Percentiles rank a stretch among this genome's conserved stretches.
These are phyloP conservation scores for Neofusicoccum kwambonambiense DNA, from an alignment of 2,329 filamentous ascomycete species.

Conservation along the genomic window DNA sequence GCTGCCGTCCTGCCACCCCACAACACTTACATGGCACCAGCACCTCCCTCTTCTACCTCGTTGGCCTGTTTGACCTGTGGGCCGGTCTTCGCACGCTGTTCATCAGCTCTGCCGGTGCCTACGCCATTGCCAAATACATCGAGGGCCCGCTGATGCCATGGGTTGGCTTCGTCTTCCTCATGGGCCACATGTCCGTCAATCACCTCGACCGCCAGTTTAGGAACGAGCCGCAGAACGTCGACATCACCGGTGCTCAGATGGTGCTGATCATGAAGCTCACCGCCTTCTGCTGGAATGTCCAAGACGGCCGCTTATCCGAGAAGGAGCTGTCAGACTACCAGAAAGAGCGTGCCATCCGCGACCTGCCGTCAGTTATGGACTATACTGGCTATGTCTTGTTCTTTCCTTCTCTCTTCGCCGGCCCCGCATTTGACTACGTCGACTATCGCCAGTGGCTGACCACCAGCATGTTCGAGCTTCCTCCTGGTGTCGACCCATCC, in stretches of 20 bases:
- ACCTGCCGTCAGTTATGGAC: slow-evolving; percentile 75
- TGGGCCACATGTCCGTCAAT: slow-evolving; percentile 91
- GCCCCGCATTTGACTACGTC: slow-evolving; percentile 90
- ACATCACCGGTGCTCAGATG: slow-evolving; percentile 97
- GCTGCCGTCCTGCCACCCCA: neutral
- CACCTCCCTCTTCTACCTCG: slow-evolving; percentile 82
- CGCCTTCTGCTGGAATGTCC: slow-evolving; percentile 97
- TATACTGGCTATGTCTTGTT: slow-evolving; percentile 90
- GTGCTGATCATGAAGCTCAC: slow-evolving; percentile 96
- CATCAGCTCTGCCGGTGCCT: slow-evolving; percentile 76
- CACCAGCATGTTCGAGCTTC: slow-evolving; percentile 89
- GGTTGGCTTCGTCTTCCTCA: slow-evolving; percentile 89
- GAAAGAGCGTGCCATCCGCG: slow-evolving; percentile 72
- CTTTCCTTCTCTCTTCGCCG: slow-evolving; percentile 86
- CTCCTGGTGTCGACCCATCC: slow-evolving; percentile 74
- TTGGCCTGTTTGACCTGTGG: slow-evolving; percentile 94
- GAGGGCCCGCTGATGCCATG: slow-evolving; percentile 95
- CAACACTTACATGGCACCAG: slow-evolving; percentile 42
- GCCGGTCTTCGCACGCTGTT: slow-evolving; percentile 74
- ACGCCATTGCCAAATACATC: slow-evolving; percentile 78
- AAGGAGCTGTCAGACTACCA: slow-evolving; percentile 83
- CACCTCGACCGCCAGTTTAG: slow-evolving; percentile 79
- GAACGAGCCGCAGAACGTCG: slow-evolving; percentile 65
- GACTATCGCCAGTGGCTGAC: slow-evolving; percentile 93
- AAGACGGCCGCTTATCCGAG: slow-evolving; percentile 79